These are phyloP conservation scores for Protostelium mycophagum DNA, from an alignment of 78 protist species.

Conservation along the genomic window DNA sequence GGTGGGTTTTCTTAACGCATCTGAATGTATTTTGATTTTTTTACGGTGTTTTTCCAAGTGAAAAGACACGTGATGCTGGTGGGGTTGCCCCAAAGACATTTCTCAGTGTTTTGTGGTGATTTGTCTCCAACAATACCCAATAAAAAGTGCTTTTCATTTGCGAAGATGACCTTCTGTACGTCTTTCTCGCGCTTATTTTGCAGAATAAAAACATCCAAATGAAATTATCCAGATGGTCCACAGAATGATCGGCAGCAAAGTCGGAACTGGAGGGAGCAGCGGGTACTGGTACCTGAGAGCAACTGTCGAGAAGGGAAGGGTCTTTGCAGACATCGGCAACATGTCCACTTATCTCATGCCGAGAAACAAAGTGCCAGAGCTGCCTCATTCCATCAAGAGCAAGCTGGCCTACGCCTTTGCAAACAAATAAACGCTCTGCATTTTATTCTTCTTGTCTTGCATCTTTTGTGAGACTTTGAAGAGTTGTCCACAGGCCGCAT, in stretches of 20 bases:
- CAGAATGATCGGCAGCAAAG: conserved; percentile 71
- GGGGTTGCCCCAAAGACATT: no score
- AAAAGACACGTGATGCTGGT: no score
- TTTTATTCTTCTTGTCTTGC: not conserved
- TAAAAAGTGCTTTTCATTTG: no score
- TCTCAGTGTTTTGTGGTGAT: no score
- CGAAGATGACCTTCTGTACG: no score
- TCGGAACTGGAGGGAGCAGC: conserved; percentile 78
- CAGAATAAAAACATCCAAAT: no score
- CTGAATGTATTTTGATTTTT: no score
- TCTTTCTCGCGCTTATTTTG: no score
- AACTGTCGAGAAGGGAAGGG: conserved; percentile 54
- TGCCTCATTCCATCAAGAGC: conserved; percentile 9
- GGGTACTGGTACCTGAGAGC: conserved; percentile 75
- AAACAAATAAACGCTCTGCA: not conserved
- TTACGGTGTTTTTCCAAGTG: no score
- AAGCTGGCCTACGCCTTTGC: not conserved
- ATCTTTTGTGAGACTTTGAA: not conserved
- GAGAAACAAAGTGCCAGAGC: conserved; percentile 36
- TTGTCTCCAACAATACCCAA: no score
- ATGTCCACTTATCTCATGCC: conserved; percentile 69
- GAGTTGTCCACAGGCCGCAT: not conserved
- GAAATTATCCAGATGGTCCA: conserved; percentile 47
- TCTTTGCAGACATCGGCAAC: conserved; percentile 67
- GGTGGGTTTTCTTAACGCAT: not conserved